A percentile compares a stretch with the other conserved stretches of the same genome.
These are phyloP conservation scores for Dioszegia crocea DNA, from an alignment of 768 basidiomycete genomes.

Conservation along the genomic window DNA sequence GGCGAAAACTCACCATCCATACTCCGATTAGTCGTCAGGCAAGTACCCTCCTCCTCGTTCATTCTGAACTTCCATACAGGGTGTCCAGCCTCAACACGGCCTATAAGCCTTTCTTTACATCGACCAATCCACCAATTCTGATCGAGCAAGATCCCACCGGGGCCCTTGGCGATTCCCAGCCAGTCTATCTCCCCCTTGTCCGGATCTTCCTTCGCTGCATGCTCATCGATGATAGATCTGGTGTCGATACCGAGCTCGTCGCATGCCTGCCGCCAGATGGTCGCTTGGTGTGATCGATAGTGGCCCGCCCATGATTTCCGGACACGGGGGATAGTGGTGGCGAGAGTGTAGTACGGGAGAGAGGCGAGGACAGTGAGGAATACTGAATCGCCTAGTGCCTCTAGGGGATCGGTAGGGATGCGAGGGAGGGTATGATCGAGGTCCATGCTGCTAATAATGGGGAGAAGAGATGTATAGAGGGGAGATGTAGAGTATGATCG, in stretches of 20 bases:
- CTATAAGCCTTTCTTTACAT: slow-evolving; percentile 17
- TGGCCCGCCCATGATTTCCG: slow-evolving; percentile 11
- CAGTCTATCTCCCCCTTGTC: neutral
- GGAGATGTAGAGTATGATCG: no score
- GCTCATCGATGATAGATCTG: no score
- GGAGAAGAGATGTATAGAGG: no score
- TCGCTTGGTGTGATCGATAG: neutral
- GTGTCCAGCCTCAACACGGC: slow-evolving; percentile 5
- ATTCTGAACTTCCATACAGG: slow-evolving; percentile 28
- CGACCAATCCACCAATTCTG: slow-evolving; percentile 23
- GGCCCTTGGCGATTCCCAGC: neutral
- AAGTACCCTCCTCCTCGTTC: slow-evolving; percentile 20
- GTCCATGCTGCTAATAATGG: neutral
- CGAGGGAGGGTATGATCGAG: neutral
- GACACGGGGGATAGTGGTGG: slow-evolving; percentile 11
- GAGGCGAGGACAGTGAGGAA: slow-evolving; percentile 26
- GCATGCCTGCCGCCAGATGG: slow-evolving; percentile 19
- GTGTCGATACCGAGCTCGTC: slow-evolving; percentile 6
- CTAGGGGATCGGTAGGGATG: slow-evolving; percentile 12
- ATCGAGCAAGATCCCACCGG: no score
- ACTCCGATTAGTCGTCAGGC: slow-evolving; percentile 17
- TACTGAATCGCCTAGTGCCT: slow-evolving; percentile 22
- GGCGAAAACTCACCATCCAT: slow-evolving; percentile 20
- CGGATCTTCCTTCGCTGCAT: neutral
- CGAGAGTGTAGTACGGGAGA: slow-evolving; percentile 14